phyloP scores from a whole-genome alignment of 2,329 filamentous ascomycete species.

The Exophiala sp. region DNA sequence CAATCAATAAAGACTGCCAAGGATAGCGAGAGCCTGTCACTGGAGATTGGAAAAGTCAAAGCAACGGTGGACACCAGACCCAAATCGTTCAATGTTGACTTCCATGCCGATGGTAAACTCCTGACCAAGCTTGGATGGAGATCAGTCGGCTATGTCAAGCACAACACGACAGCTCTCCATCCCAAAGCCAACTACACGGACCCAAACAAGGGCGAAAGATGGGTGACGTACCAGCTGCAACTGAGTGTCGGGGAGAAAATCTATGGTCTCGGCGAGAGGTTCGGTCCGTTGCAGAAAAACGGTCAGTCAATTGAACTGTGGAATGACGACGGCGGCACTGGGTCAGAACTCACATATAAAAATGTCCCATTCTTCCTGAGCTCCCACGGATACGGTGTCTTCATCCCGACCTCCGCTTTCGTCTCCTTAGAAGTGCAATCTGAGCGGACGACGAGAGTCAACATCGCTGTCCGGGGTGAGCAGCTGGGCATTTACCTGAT shows the following conservation, averaged over 20 bases:
- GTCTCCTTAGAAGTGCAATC: slow-evolving; percentile 64
- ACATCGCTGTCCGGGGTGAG: slow-evolving; percentile 60
- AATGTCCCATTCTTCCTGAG: slow-evolving; percentile 22
- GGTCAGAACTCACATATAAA: slow-evolving; percentile 23
- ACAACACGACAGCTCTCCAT: slow-evolving; percentile 1
- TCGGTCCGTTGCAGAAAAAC: slow-evolving; percentile 65
- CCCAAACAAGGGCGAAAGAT: neutral
- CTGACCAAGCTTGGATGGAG: slow-evolving; percentile 2
- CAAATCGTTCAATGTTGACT: slow-evolving; percentile 4
- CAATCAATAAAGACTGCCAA: neutral
- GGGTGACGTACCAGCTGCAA: slow-evolving; percentile 1
- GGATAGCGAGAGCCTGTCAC: neutral
- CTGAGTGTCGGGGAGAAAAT: slow-evolving; percentile 49
- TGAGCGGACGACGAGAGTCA: slow-evolving; percentile 58
- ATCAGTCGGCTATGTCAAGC: slow-evolving; percentile 1
- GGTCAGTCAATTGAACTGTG: slow-evolving; percentile 58
- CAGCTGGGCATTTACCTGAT: slow-evolving; percentile 64
- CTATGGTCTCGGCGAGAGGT: slow-evolving; percentile 66
- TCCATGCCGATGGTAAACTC: neutral
- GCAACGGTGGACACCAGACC: slow-evolving; percentile 1
- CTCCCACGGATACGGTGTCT: slow-evolving; percentile 62
- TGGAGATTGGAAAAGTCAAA: neutral
- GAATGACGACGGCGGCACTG: slow-evolving; percentile 42
- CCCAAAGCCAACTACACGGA: slow-evolving; percentile 4
- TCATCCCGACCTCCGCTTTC: slow-evolving; percentile 59